Evolutionary conservation across 2,329 filamentous ascomycete genomes (phyloP).

Genomic region (Akanthomyces muscarius): DNA sequence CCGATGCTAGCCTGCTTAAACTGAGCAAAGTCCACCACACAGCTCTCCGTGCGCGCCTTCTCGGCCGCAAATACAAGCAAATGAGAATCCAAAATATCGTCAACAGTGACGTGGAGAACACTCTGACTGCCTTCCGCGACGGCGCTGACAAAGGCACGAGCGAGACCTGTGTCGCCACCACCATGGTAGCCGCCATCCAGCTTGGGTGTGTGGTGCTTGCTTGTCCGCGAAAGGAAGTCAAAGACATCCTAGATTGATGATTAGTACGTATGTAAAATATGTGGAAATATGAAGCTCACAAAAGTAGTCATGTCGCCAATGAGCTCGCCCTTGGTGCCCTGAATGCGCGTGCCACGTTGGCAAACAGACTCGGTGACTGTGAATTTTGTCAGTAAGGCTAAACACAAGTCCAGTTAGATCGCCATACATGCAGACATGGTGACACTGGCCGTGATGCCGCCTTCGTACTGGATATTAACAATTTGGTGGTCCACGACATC

Average conservation of each 20-base stretch:
- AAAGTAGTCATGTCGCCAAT: conserved; percentile 21
- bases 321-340: conserved; percentile 21
- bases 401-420: neutral
- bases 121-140: conserved; percentile 16
- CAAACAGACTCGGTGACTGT: conserved; percentile 21
- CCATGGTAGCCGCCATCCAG: conserved; percentile 20
- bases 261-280: neutral
- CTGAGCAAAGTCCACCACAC: conserved; percentile 20
- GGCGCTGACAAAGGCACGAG: conserved; percentile 18
- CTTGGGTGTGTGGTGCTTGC: conserved; percentile 17
- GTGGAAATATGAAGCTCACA: neutral
- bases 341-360: conserved; percentile 19
- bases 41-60: conserved; percentile 18
- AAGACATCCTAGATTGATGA: conserved; percentile 13
- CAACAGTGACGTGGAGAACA: conserved; percentile 17
- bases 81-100: conserved; percentile 19
- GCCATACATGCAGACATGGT: conserved; percentile 21
- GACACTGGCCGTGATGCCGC: conserved; percentile 19
- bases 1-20: conserved; percentile 16
- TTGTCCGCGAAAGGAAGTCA: conserved; percentile 19
- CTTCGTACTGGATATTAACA: conserved; percentile 21
- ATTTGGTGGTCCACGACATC: conserved; percentile 21
- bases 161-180: conserved; percentile 20
- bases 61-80: conserved; percentile 20
- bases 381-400: neutral